Conservation (phyloP, 306 rosid species). For the Cucurbita moschata region DNA sequence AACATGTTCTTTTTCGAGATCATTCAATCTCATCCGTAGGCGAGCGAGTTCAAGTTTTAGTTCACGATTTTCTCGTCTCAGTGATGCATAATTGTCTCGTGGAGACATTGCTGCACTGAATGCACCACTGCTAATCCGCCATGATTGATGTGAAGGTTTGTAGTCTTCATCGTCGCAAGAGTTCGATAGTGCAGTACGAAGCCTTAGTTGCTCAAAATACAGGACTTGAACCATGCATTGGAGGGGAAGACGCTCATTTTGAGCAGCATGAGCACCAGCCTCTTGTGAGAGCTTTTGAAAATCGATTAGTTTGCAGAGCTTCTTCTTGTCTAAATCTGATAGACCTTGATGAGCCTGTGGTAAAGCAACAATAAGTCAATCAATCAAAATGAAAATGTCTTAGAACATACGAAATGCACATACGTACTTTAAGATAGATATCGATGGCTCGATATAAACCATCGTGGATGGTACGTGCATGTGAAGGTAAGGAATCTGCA, state of each 20-base stretch:
- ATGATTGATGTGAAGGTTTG: slow-evolving; percentile 83
- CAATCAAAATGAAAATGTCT: neutral
- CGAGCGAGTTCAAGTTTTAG: slow-evolving; percentile 86
- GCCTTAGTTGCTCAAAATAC: slow-evolving; percentile 85
- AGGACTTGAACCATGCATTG: slow-evolving; percentile 94
- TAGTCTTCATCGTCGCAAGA: slow-evolving; percentile 64
- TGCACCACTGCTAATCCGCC: slow-evolving; percentile 95
- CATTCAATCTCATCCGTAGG: slow-evolving; percentile 81
- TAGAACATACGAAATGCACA: slow-evolving; percentile 3
- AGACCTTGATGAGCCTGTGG: slow-evolving; percentile 86
- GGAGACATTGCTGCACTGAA: slow-evolving; percentile 99
- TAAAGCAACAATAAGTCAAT: neutral
- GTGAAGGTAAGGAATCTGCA: slow-evolving; percentile 81
- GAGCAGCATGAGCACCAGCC: slow-evolving; percentile 99
- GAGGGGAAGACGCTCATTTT: slow-evolving; percentile 91
- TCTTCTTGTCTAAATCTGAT: slow-evolving; percentile 67
- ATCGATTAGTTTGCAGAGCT: slow-evolving; percentile 71
- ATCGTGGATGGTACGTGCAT: slow-evolving; percentile 78
- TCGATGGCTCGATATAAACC: slow-evolving; percentile 87
- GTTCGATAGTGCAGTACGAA: slow-evolving; percentile 51
- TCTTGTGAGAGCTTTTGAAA: slow-evolving; percentile 93
- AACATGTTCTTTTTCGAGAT: slow-evolving; percentile 90
- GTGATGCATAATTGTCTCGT: slow-evolving; percentile 85
- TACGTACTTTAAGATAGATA: slow-evolving; percentile 73
- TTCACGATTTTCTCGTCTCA: slow-evolving; percentile 95